A percentile compares a stretch with the other conserved stretches of the same genome.
phyloP scores from a whole-genome alignment of 805 yeast genomes.

The Lachancea dasiensis region DNA sequence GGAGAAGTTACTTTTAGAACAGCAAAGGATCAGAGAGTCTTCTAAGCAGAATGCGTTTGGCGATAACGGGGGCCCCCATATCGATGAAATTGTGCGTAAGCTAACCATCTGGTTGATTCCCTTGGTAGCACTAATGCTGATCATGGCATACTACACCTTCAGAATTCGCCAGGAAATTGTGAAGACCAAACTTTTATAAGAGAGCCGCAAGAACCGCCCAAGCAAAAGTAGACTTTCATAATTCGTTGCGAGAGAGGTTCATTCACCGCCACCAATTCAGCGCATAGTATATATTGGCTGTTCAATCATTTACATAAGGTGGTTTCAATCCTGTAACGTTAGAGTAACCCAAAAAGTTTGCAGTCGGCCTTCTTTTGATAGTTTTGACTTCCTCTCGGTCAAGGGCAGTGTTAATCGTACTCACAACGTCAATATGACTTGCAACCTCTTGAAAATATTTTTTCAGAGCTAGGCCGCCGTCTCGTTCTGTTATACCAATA shows the following conservation, averaged over 20 bases:
- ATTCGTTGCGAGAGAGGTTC: too few species aligned
- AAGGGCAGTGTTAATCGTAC: constrained; percentile 35
- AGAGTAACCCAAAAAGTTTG: constrained; percentile 41
- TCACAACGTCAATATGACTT: constrained; percentile 27
- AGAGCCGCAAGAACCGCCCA: too few species aligned
- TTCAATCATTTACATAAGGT: constrained; percentile 31
- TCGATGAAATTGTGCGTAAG: constrained; percentile 29
- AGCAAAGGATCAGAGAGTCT: constrained; percentile 27
- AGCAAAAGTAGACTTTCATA: too few species aligned
- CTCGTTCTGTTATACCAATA: constrained; percentile 28
- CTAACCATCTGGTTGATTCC: constrained; percentile 30
- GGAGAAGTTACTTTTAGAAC: constrained; percentile 27
- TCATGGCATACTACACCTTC: constrained; percentile 33
- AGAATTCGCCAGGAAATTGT: constrained; percentile 32
- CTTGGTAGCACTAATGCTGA: constrained; percentile 23
- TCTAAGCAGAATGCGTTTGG: constrained; percentile 11
- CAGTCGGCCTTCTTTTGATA: constrained; percentile 42
- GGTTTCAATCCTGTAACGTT: constrained; percentile 43
- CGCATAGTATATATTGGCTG: neutral
- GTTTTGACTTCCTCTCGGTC: constrained; percentile 39
- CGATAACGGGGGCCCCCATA: constrained; percentile 22
- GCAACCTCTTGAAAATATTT: constrained; percentile 31
- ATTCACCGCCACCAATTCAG: neutral
- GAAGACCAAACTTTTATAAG: constrained; percentile 31
- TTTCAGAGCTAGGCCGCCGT: constrained; percentile 21